Evolutionary conservation across 192 early-diverging fungal genomes (phyloP).

Genomic region (Umbelopsis sp.): DNA sequence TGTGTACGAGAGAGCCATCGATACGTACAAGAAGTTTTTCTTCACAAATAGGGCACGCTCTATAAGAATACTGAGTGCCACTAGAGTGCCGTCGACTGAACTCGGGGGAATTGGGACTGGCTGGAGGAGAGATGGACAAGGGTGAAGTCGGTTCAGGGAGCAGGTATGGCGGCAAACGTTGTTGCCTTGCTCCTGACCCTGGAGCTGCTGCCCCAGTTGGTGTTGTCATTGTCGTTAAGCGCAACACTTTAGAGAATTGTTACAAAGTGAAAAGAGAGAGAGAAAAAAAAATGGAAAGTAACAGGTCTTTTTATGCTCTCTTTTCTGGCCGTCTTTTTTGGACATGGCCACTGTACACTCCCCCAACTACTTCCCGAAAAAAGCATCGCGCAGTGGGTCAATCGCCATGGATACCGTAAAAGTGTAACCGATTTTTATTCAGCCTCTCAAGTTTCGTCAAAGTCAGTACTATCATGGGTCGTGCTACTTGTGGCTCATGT

Average conservation of each 20-base stretch:
- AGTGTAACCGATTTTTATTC: conserved; percentile 1
- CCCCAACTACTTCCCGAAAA: conserved; percentile 10
- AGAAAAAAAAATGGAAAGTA: not conserved
- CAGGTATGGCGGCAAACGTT: conserved; percentile 1
- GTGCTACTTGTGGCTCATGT: conserved; percentile 23
- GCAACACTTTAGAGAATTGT: conserved; percentile 1
- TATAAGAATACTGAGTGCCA: conserved; percentile 33
- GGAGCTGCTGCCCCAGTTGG: not conserved
- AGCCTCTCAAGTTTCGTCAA: not conserved
- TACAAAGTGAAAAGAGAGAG: not conserved
- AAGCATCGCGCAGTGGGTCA: conserved; percentile 11
- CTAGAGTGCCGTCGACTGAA: conserved; percentile 18
- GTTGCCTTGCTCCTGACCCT: not conserved
- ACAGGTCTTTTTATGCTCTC: not conserved
- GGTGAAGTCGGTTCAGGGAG: not conserved
- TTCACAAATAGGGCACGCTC: conserved; percentile 37
- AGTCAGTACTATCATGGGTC: conserved; percentile 4
- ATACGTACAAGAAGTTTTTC: conserved; percentile 39
- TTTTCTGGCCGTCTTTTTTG: not conserved
- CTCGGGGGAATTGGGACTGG: not conserved
- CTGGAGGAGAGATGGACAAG: conserved; percentile 10
- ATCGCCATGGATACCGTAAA: conserved; percentile 15
- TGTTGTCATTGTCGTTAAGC: not conserved
- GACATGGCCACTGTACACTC: not conserved
- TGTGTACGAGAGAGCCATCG: conserved; percentile 39